Conservation (phyloP, 2,329 filamentous ascomycete species). For the Conoideocrella luteorostrata region DNA sequence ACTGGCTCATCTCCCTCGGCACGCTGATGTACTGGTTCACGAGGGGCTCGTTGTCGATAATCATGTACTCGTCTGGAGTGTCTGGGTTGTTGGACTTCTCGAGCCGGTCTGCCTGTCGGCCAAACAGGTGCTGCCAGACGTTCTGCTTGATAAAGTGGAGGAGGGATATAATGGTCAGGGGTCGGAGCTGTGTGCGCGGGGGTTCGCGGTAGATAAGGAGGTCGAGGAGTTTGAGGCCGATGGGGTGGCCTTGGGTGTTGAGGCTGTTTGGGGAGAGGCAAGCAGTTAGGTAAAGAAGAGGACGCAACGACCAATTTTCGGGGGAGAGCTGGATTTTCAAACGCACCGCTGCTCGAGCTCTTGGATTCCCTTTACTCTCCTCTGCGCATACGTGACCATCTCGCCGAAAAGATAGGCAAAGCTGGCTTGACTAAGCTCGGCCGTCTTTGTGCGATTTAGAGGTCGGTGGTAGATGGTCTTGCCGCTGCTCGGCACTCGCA, state of each 20-base stretch:
- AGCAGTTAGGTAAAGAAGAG: not conserved
- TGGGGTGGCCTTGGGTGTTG: conserved; percentile 85
- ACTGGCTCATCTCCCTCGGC: conserved; percentile 89
- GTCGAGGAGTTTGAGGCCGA: conserved; percentile 91
- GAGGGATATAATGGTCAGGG: conserved; percentile 81
- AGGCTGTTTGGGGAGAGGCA: conserved; percentile 49
- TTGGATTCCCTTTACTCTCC: conserved; percentile 82
- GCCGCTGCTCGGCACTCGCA: conserved; percentile 85
- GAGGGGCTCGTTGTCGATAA: conserved; percentile 94
- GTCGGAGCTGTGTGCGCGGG: conserved; percentile 63
- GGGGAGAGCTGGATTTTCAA: too few species aligned
- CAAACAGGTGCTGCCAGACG: conserved; percentile 89
- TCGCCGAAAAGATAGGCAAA: conserved; percentile 96
- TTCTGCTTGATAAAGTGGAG: conserved; percentile 93
- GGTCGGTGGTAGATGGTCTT: conserved; percentile 98
- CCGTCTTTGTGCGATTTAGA: conserved; percentile 79
- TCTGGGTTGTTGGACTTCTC: conserved; percentile 79
- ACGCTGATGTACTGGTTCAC: conserved; percentile 93
- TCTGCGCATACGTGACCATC: conserved; percentile 94
- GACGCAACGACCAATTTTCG: too few species aligned
- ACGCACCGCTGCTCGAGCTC: conserved; percentile 81
- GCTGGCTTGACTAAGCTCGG: conserved; percentile 84
- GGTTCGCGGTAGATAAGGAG: conserved; percentile 83
- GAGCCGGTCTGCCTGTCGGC: conserved; percentile 81
- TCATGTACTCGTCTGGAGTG: conserved; percentile 96